Evolutionary conservation across 768 basidiomycete species (phyloP).

Genomic region (Exidia glandulosa): DNA sequence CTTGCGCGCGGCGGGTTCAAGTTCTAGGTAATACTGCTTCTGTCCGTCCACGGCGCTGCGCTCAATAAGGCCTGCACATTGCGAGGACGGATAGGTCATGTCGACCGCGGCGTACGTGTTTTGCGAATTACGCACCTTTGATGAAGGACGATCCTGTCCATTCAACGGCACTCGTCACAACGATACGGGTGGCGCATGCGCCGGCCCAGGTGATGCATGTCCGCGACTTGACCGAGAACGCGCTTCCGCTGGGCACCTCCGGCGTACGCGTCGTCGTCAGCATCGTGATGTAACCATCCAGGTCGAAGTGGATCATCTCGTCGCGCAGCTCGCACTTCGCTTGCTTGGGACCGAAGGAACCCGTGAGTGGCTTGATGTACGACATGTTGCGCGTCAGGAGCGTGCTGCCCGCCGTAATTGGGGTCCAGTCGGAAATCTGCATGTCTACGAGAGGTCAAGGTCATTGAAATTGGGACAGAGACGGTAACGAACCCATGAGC

Average conservation of each 20-base stretch:
- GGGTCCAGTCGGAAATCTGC: constrained; percentile 92
- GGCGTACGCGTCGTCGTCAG: constrained; percentile 87
- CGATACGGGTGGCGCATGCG: constrained; percentile 56
- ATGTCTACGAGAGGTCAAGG: constrained; percentile 47
- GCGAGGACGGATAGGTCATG: not conserved
- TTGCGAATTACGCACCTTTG: constrained; percentile 50
- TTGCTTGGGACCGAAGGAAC: constrained; percentile 82
- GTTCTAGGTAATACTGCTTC: constrained; percentile 70
- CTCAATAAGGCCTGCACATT: constrained; percentile 74
- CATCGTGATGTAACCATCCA: constrained; percentile 71
- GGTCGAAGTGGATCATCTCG: constrained; percentile 68
- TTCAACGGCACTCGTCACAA: constrained; percentile 86
- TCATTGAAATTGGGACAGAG: not conserved
- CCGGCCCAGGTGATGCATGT: constrained; percentile 96
- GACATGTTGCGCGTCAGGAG: constrained; percentile 83
- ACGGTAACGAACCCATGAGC: constrained; percentile 51
- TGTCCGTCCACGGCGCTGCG: constrained; percentile 86
- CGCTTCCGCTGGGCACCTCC: constrained; percentile 88
- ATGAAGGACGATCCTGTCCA: constrained; percentile 98
- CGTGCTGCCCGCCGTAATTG: constrained; percentile 46
- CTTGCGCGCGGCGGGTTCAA: constrained; percentile 72
- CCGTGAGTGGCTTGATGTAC: constrained; percentile 89
- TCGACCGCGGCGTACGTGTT: too few species aligned
- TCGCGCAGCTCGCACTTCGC: constrained; percentile 94
- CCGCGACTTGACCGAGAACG: constrained; percentile 86